These are phyloP conservation scores for Xerocomus cyaneibrunnescens DNA, from an alignment of 1,284 basidiomycete species.

Conservation along the genomic window DNA sequence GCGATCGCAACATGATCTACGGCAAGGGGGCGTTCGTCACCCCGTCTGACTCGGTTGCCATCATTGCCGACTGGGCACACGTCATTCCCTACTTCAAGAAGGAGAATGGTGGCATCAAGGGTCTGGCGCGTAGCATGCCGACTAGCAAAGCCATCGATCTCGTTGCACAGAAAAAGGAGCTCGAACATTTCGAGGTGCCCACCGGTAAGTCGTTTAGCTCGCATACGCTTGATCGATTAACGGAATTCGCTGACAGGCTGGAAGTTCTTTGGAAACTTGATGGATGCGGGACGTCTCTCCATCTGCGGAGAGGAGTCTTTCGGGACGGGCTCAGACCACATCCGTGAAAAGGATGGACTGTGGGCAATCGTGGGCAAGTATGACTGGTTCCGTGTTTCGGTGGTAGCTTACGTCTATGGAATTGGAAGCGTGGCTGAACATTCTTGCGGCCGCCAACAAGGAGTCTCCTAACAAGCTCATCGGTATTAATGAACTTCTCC, in stretches of 20 bases:
- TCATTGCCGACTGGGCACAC: conserved; percentile 98
- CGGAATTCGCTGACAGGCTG: conserved; percentile 61
- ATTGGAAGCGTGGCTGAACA: conserved; percentile 88
- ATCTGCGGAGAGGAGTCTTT: conserved; percentile 99
- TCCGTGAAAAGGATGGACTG: conserved; percentile 98
- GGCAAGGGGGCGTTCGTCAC: conserved; percentile 98
- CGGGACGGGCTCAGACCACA: conserved; percentile 99
- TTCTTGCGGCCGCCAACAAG: conserved; percentile 91
- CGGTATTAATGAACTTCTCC: conserved; percentile 88
- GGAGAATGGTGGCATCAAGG: conserved; percentile 76
- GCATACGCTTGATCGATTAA: neutral
- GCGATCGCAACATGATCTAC: conserved; percentile 99
- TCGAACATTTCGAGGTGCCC: conserved; percentile 95
- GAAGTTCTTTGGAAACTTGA: conserved; percentile 99
- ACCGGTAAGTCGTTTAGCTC: conserved; percentile 58
- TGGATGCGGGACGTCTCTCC: conserved; percentile 96
- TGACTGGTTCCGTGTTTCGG: neutral
- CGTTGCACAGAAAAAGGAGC: conserved; percentile 92
- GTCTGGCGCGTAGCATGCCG: conserved; percentile 95
- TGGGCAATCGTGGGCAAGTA: conserved; percentile 90
- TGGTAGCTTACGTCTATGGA: conserved; percentile 10
- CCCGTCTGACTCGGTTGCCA: conserved; percentile 95
- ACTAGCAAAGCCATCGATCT: conserved; percentile 96
- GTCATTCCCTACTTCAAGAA: conserved; percentile 96
- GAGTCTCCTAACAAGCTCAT: conserved; percentile 71